phyloP scores from a whole-genome alignment of 495 filamentous ascomycete species.

The Aspergillus incahuasiensis region DNA sequence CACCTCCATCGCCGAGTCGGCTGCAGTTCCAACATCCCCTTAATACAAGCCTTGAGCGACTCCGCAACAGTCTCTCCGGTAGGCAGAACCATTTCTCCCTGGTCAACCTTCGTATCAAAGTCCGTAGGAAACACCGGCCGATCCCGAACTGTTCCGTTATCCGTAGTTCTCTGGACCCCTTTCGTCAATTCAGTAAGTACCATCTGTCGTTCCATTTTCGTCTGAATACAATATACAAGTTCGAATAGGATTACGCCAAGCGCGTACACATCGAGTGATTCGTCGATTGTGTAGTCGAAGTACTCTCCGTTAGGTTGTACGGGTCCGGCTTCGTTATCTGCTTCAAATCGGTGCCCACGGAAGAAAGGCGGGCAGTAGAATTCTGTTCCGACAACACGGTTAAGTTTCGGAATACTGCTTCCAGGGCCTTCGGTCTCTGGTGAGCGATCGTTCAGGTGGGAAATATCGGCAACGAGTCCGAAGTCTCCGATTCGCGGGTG shows the following conservation, averaged over 20 bases:
- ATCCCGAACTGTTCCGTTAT: background rate
- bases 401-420: slow-evolving; percentile 18
- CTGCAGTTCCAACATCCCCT: slow-evolving; percentile 43
- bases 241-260: slow-evolving; percentile 53
- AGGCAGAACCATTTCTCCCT: slow-evolving; percentile 24
- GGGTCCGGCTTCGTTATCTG: background rate
- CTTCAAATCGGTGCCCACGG: background rate
- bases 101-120: slow-evolving; percentile 37
- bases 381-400: slow-evolving; percentile 42
- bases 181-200: slow-evolving; percentile 43
- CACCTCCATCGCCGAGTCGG: slow-evolving; percentile 40
- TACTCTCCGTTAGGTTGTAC: background rate
- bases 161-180: slow-evolving; percentile 13
- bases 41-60: slow-evolving; percentile 37
- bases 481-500: slow-evolving; percentile 52
- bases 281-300: slow-evolving; percentile 36
- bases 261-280: slow-evolving; percentile 51
- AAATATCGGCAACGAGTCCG: slow-evolving; percentile 51
- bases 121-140: slow-evolving; percentile 29
- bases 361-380: slow-evolving; percentile 42
- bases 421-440: slow-evolving; percentile 11
- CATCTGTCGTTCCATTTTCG: slow-evolving; percentile 51
- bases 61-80: slow-evolving; percentile 32
- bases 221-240: slow-evolving; percentile 45
- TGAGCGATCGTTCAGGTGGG: slow-evolving; percentile 29